Evolutionary conservation across 352 stramenopile species (phyloP), one percentile per base, ranked within the genome.

Genomic region (Pythium aquatile): DNA sequence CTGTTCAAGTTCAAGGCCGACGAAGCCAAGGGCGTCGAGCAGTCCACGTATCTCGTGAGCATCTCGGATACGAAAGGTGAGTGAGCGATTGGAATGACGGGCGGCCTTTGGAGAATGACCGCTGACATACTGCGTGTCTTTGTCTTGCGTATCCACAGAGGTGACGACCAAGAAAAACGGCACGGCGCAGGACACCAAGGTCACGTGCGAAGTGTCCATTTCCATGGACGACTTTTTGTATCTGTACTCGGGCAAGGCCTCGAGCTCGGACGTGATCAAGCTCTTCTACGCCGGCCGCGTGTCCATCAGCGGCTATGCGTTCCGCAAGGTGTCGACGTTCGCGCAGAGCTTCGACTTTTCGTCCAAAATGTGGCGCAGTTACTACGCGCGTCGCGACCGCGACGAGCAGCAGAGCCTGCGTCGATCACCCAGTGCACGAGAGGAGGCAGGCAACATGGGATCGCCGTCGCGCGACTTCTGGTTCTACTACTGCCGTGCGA

Each of bases 311-410:
- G 85, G 87, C 26, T 93, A 93, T 53, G 84, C 85, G 53, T 94
- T 94, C 62, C 77, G 87, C 28, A 89, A 83, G 6, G 81, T 93
- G 30, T 92, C 85, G 8, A 79, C 75, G 9, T 96, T 96, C 53
- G 85, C 81, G 5, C 81, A 90, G 61, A 93, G 83, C 70, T 96
- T 96, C 57, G 87, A 96, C 55, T 96, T 91, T 51, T 90, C 87
- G 52, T 88, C 80, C 14, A 79, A 94, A 1, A 85, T 84, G 66
- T 96, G 87, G 87, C 70, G 63, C 35, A 83, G 70, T 10, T 96
- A 91, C 51, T 96, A 96, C 70, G 53, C 74, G 17, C 90, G 78
- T 80, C 69, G 75, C 30, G 72, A 83, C 48, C 58, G 64, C 30
- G 68, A 84, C 47, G 67, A 87, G 26, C 64, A 80, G 48, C 14